A percentile compares a stretch with the other conserved stretches of the same genome.
Evolutionary conservation across 73 alveolate species (phyloP).

Genomic region (Paramecium primaurelia): DNA sequence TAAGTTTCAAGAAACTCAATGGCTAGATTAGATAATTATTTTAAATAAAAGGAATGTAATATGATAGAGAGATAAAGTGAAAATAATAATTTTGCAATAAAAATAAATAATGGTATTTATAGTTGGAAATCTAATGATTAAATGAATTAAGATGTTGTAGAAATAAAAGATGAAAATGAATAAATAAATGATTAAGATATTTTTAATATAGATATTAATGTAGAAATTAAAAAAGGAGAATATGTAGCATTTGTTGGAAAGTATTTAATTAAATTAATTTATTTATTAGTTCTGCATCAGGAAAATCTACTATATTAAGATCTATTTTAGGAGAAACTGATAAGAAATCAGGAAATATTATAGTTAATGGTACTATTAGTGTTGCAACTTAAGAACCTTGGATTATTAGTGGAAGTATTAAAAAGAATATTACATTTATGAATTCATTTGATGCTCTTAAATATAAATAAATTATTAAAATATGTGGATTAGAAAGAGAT

Average conservation of each 20-base stretch:
- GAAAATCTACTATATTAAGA: no score
- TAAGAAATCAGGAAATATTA: no score
- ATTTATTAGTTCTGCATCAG: no score
- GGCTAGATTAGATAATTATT: not conserved
- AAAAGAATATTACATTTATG: not conserved
- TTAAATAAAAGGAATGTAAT: not conserved
- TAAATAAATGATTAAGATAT: not conserved
- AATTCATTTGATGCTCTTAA: not conserved
- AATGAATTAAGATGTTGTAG: not conserved
- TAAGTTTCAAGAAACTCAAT: not conserved
- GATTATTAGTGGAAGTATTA: not conserved
- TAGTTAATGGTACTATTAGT: not conserved
- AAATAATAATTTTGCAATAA: not conserved
- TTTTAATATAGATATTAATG: not conserved
- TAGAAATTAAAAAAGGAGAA: not conserved
- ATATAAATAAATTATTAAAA: not conserved
- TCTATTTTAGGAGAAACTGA: no score
- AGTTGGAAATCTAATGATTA: not conserved
- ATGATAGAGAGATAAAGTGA: not conserved
- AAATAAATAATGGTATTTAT: not conserved
- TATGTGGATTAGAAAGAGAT: slow-evolving; percentile 67
- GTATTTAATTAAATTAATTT: no score
- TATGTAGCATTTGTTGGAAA: no score
- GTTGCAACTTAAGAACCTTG: slow-evolving; percentile 43
- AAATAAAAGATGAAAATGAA: not conserved